Percentiles rank a stretch among this genome's conserved stretches.
phyloP scores from a whole-genome alignment of 1,284 basidiomycete genomes.

The Trichosporon faecale region DNA sequence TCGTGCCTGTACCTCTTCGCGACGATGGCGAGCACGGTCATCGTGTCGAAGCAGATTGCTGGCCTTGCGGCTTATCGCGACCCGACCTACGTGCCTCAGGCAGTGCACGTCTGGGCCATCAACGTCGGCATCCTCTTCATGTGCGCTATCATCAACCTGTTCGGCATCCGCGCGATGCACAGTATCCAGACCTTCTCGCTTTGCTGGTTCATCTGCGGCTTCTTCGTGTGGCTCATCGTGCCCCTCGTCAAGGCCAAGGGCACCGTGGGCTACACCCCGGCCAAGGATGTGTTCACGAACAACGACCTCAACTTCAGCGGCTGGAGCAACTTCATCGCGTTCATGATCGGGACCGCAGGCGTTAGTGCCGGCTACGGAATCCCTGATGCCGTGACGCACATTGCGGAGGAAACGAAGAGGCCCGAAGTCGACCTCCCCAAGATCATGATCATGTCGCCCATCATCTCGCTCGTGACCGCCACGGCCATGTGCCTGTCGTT shows the following conservation, averaged over 20 bases:
- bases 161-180: constrained; percentile 15
- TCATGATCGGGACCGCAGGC: constrained; percentile 12
- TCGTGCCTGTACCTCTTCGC: constrained; percentile 14
- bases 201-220: constrained; percentile 10
- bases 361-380: constrained; percentile 11
- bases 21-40: constrained; percentile 3
- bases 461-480: constrained; percentile 8
- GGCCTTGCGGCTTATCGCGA: background rate
- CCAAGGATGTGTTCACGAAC: constrained; percentile 6
- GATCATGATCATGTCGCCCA: background rate
- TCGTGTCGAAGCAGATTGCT: constrained; percentile 8
- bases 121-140: constrained; percentile 2
- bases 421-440: constrained; percentile 11
- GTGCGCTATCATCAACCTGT: constrained; percentile 12
- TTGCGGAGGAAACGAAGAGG: constrained; percentile 12
- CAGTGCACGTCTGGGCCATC: constrained; percentile 10
- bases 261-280: background rate
- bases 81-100: background rate
- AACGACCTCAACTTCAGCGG: background rate
- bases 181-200: constrained; percentile 12
- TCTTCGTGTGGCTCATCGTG: constrained; percentile 15
- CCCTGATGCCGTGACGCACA: constrained; percentile 9
- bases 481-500: constrained; percentile 5
- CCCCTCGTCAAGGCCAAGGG: background rate
- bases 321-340: constrained; percentile 10